Conservation (phyloP, 2,329 filamentous ascomycete genomes). For the Pseudogymnoascus sp. region DNA sequence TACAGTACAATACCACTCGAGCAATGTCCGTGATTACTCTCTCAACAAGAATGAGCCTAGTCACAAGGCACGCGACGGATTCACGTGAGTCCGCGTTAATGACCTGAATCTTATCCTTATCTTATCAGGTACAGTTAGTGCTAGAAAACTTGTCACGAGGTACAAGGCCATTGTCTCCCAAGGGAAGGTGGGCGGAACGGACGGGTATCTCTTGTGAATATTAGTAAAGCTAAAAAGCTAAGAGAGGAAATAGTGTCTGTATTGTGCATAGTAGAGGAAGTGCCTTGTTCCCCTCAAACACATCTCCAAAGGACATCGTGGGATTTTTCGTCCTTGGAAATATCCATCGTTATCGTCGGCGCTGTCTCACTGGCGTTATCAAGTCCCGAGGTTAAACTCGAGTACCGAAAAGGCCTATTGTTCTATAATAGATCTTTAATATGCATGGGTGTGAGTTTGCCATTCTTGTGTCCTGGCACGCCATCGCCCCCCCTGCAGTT, state of each 20-base stretch:
- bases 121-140: not conserved
- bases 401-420: not conserved
- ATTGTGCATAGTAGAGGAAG: not conserved
- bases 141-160: not conserved
- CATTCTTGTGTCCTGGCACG: not conserved
- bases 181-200: not conserved
- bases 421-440: not conserved
- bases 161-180: not conserved
- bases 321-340: not conserved
- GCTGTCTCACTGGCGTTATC: not conserved
- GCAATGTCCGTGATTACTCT: not conserved
- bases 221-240: not conserved
- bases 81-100: slow-evolving; percentile 5
- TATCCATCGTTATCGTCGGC: not conserved
- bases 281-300: not conserved
- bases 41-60: not conserved
- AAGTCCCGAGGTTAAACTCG: not conserved
- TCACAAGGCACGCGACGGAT: not conserved
- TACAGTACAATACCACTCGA: not conserved
- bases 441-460: slow-evolving; percentile 8
- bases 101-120: not conserved
- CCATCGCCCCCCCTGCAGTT: not conserved
- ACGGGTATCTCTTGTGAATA: not conserved
- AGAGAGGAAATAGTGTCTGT: not conserved
- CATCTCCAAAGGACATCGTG: not conserved